A percentile compares a stretch with the other conserved stretches of the same genome.
Evolutionary conservation across 2,329 filamentous ascomycete species (phyloP).

Genomic region (Polytolypa hystricis): DNA sequence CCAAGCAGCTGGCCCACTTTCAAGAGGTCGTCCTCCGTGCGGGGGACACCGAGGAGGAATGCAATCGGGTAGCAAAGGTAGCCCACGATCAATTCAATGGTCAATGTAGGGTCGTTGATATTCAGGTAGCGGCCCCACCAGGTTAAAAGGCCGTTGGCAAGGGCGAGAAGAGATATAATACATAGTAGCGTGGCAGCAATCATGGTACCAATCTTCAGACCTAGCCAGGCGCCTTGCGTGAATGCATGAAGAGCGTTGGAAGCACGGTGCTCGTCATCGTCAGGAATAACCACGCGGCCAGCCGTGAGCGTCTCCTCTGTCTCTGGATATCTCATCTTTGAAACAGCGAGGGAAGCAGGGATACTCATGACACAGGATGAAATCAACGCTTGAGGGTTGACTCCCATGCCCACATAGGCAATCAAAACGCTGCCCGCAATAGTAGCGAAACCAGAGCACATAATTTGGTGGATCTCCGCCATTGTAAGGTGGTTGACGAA

Average conservation of each 20-base stretch:
- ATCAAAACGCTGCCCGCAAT: constrained; percentile 82
- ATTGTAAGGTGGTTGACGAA: constrained; percentile 77
- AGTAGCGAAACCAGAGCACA: constrained; percentile 86
- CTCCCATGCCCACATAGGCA: constrained; percentile 71
- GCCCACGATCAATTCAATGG: constrained; percentile 62
- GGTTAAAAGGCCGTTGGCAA: constrained; percentile 64
- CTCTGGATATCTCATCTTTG: constrained; percentile 83
- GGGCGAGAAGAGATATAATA: constrained; percentile 65
- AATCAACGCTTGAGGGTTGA: constrained; percentile 75
- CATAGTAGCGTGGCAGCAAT: constrained; percentile 70
- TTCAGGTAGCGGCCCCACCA: constrained; percentile 78
- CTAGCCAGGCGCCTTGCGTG: constrained; percentile 72
- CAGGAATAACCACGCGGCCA: constrained; percentile 67
- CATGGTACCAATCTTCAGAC: constrained; percentile 77
- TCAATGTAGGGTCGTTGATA: constrained; percentile 58
- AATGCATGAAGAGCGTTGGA: constrained; percentile 82
- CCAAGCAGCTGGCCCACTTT: constrained; percentile 71
- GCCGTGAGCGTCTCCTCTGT: constrained; percentile 76
- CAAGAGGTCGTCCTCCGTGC: constrained; percentile 50
- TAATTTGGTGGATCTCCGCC: constrained; percentile 83
- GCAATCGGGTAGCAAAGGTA: constrained; percentile 69
- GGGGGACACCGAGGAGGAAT: constrained; percentile 69
- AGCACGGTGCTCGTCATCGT: constrained; percentile 55
- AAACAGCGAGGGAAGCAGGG: constrained; percentile 77
- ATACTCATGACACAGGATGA: constrained; percentile 95